Percentiles rank a stretch among this genome's conserved stretches.
Evolutionary conservation across 306 rosid genomes (phyloP).

Genomic region (Cucumis melo): DNA sequence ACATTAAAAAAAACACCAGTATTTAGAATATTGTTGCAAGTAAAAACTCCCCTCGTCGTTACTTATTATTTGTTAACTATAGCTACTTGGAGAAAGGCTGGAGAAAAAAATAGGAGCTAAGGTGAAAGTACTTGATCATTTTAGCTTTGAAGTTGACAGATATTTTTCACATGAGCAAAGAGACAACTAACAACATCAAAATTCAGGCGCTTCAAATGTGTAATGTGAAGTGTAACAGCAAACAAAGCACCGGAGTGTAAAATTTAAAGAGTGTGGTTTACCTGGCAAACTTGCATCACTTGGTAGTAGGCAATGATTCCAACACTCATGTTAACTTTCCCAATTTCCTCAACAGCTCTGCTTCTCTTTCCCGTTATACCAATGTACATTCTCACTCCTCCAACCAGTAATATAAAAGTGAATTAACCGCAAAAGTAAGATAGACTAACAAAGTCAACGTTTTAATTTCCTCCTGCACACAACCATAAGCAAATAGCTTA

Average conservation of each 20-base stretch:
- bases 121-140: neutral
- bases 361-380: conserved; percentile 42
- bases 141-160: neutral
- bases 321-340: conserved; percentile 74
- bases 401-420: conserved; percentile 20
- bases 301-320: conserved; percentile 69
- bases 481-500: conserved; percentile 1
- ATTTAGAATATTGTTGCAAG: neutral
- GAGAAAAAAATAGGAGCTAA: neutral
- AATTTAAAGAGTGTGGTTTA: conserved; percentile 7
- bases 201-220: neutral
- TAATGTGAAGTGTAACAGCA: neutral
- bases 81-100: neutral
- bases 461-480: conserved; percentile 22
- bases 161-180: neutral
- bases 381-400: conserved; percentile 67
- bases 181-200: neutral
- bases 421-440: conserved; percentile 13
- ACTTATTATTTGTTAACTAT: neutral
- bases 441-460: conserved; percentile 13
- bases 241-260: neutral
- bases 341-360: conserved; percentile 54
- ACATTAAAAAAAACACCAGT: neutral
- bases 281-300: conserved; percentile 96
- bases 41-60: neutral